Base-by-base conservation (phyloP, 345 rosid species). In the Angophora floribunda region DNA sequence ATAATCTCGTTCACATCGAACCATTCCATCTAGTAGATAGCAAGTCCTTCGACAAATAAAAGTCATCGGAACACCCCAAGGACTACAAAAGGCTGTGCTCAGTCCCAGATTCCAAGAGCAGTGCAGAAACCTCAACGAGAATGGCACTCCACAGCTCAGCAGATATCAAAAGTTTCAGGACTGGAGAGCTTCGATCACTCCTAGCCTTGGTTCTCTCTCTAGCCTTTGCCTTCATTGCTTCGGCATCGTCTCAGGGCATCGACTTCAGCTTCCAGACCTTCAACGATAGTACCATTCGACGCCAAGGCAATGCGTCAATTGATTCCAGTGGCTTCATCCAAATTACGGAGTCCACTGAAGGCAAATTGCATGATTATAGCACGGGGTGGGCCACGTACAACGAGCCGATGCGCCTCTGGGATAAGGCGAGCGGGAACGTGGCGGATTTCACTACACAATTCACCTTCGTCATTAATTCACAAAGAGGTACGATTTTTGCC, bases 361-460 rank as follows among this genome's bases (percentile, higher is more conserved):
- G 9, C 30, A 6, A 4, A 10, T 10, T 1, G 53, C 7, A 8
- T 9, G 1, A 14, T 51, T 6, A 9, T 9, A 82, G 86, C 86
- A 4, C 44, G 86, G 89, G 89, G 7, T 49, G 89, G 49, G 87
- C 89, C 52, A 88, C 78, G 6, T 82, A 82, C 50, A 8, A 7
- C 1, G 3, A 85, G 28, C 87, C 87, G 7, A 15, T 88, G 51
- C 89, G 51, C 41, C 89, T 88, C 17, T 59, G 89, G 86, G 89
- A 88, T 45, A n/a, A 36, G 15, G 75, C 44, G 14, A 78, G 87
- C 13, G 21, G 89, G 19, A 55, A 44, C 2, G 52, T 59, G 70
- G 86, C 89, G 21, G 70, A 82, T 47, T 88, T 88, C 89, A 28
- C 86, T 2, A 85, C 92, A 10, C 86, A 86, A 86, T 91, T 90